These are phyloP conservation scores for Cydonia oblonga DNA, from an alignment of 331 rosid genomes.

Conservation along the genomic window DNA sequence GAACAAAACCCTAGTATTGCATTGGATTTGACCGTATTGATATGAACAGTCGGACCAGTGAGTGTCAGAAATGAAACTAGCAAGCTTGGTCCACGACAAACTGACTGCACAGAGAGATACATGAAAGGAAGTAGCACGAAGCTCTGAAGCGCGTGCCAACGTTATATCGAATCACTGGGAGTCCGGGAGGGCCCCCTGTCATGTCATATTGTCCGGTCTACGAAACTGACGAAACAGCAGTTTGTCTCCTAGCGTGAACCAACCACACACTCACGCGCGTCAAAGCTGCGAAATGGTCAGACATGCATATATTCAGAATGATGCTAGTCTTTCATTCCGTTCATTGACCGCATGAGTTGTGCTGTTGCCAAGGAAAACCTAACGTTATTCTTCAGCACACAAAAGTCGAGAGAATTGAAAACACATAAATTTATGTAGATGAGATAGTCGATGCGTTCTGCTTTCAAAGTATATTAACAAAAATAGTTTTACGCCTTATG, in stretches of 20 bases:
- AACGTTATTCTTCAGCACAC: background rate
- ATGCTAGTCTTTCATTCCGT: background rate
- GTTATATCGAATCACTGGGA: conserved; percentile 14
- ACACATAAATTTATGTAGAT: too few relatives aligned
- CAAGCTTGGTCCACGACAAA: background rate
- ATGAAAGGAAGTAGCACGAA: conserved; percentile 4
- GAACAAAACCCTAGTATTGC: background rate
- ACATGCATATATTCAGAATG: background rate
- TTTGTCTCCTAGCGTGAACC: conserved; percentile 20
- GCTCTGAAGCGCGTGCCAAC: conserved; percentile 27
- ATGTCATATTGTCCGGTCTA: conserved; percentile 3
- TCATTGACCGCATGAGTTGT: background rate
- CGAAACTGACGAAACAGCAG: conserved; percentile 23
- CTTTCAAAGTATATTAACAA: too few relatives aligned
- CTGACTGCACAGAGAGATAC: background rate
- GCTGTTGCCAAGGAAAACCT: background rate
- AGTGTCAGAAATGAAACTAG: background rate
- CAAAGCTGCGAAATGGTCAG: conserved; percentile 10
- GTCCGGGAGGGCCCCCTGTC: background rate
- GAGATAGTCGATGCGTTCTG: too few relatives aligned
- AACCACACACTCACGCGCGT: conserved; percentile 15
- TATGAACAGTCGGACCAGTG: background rate
- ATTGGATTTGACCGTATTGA: background rate
- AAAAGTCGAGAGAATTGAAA: too few relatives aligned
- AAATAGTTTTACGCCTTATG: too few relatives aligned